Evolutionary conservation across 768 basidiomycete genomes (phyloP).

Genomic region (Crassisporium funariophilum): DNA sequence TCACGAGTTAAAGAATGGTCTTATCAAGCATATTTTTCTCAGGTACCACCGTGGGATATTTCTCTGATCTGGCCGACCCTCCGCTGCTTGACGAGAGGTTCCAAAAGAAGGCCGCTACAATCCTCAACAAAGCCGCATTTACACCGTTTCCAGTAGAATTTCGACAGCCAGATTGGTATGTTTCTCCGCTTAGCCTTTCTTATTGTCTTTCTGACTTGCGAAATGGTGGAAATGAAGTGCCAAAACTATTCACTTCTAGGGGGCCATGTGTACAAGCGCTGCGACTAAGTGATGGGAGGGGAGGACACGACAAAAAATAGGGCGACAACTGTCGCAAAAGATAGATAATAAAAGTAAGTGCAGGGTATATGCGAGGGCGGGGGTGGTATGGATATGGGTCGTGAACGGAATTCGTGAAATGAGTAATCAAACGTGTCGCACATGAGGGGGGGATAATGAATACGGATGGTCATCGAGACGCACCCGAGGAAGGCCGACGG

Average conservation of each 20-base stretch:
- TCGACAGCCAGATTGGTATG: conserved; percentile 16
- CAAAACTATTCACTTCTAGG: conserved; percentile 21
- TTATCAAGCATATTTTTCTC: conserved; percentile 7
- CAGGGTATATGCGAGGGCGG: conserved; percentile 25
- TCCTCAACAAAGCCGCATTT: conserved; percentile 14
- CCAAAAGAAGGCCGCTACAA: conserved; percentile 8
- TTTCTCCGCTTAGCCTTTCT: conserved; percentile 27
- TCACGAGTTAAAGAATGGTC: conserved; percentile 8
- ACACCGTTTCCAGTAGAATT: conserved; percentile 22
- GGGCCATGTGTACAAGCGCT: conserved; percentile 19
- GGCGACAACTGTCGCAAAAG: conserved; percentile 16
- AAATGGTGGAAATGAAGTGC: conserved; percentile 24
- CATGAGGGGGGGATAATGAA: conserved; percentile 22
- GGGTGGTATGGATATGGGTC: conserved; percentile 21
- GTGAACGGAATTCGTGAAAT: conserved; percentile 26
- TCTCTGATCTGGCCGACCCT: conserved; percentile 16
- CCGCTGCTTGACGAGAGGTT: conserved; percentile 9
- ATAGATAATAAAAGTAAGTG: conserved; percentile 28
- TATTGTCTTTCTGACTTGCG: conserved; percentile 27
- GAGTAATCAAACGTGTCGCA: conserved; percentile 30
- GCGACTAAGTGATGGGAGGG: conserved; percentile 14
- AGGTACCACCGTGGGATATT: conserved; percentile 14
- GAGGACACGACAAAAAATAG: conserved; percentile 16
- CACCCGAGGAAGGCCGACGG: conserved; percentile 33
- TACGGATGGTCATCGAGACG: conserved; percentile 41